Base-by-base conservation (phyloP, 1,139 yeast species). In the Saccharomyces uvarum region DNA sequence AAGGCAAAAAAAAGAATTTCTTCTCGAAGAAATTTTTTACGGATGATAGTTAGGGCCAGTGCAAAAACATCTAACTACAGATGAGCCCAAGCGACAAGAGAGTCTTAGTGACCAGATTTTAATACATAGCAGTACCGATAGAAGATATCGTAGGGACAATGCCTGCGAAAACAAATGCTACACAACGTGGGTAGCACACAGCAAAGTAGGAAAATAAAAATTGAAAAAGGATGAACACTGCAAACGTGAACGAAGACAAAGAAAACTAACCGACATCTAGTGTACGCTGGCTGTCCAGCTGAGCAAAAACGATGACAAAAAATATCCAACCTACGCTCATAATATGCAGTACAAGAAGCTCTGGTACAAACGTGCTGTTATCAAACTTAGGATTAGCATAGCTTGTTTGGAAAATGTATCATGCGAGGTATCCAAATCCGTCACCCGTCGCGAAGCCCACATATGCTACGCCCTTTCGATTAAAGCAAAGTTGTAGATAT, bases 131-230 rank as follows among this genome's bases (percentile, higher is more conserved):
- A 46, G 69, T 66, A 2, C 82, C 85, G 63, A 82, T 81, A 48
- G 82, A 69, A 31, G 83, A 75, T 61, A 86, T 73, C 60, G 75
- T 73, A 51, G 81, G 69, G 19, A 75, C 80, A 61, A 81, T 82
- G 13, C 81, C 77, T 1, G 85, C 84, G 67, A 79, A 81, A 4
- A 79, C 85, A 2, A 84, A 79, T 0, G 85, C 86, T 63, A 78
- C 64, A 61, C 74, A 77, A 54, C 72, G 67, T 53, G 65, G 71
- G 63, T 75, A 77, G 1, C 72, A 71, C 49, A 63, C 55, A 2
- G 66, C 66, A 49, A 68, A 53, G 52, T 69, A 70, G 33, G 67
- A 63, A 49, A 67, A 63, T 19, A 64, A 59, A 2, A 68, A 56
- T 61, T 75, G 80, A 71, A 75, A 77, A 21, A 76, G 64, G 19